Conservation (phyloP, 306 rosid species). For the Pyrus bretschneideri region DNA sequence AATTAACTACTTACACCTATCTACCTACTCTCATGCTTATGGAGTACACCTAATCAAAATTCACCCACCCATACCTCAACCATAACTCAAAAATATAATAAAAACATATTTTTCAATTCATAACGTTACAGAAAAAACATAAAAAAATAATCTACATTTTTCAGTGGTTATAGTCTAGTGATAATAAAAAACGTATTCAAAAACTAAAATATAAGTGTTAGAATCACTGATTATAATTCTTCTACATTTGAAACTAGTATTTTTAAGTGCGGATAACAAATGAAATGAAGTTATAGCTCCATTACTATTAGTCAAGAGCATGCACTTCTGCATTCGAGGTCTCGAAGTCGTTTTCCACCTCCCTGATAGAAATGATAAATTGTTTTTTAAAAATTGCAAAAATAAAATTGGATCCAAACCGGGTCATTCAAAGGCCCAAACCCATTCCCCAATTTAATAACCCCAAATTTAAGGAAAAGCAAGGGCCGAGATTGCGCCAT, state of each 20-base stretch:
- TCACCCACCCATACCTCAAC: background rate
- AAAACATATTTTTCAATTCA: background rate
- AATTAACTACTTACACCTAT: background rate
- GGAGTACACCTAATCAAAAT: background rate
- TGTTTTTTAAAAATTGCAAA: background rate
- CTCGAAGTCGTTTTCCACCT: rapidly evolving
- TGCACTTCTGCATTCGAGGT: too few species aligned
- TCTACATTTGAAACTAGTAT: background rate
- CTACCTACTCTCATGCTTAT: background rate
- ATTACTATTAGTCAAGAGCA: too few species aligned
- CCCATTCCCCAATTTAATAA: background rate
- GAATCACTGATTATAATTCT: too few species aligned
- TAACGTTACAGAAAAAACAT: too few species aligned
- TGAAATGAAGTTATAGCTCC: background rate
- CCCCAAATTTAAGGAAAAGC: background rate
- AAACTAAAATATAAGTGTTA: too few species aligned
- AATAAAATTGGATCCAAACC: background rate
- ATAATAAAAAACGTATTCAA: too few species aligned
- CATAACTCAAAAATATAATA: background rate
- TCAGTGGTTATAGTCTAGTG: too few species aligned
- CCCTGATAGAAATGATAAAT: too few species aligned
- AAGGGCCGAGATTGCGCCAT: background rate
- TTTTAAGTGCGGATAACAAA: background rate
- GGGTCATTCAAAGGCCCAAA: background rate
- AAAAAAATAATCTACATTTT: too few species aligned